A percentile compares a stretch with the other conserved stretches of the same genome.
phyloP scores from a whole-genome alignment of 2,329 filamentous ascomycete genomes.

The Pseudopyricularia cyperi region DNA sequence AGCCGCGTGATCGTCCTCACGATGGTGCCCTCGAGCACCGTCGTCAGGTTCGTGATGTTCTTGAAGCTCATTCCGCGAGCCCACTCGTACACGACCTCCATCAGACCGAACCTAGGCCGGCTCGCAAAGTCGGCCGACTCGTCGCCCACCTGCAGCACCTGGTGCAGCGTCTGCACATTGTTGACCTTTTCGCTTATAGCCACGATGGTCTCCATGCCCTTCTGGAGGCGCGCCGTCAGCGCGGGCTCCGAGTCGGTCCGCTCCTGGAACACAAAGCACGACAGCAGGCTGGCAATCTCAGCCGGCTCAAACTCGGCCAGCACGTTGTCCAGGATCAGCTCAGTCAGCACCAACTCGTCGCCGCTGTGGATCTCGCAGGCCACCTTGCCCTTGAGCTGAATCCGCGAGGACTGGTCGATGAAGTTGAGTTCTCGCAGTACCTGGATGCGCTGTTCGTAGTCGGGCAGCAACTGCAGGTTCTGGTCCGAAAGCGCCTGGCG shows the following conservation, averaged over 20 bases:
- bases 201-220: slow-evolving; percentile 74
- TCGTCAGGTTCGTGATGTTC: slow-evolving; percentile 89
- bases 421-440: slow-evolving; percentile 88
- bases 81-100: slow-evolving; percentile 99
- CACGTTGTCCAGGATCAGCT: slow-evolving; percentile 92
- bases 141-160: slow-evolving; percentile 82
- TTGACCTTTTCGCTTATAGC: slow-evolving; percentile 89
- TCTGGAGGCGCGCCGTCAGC: slow-evolving; percentile 69
- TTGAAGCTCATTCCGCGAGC: slow-evolving; percentile 96
- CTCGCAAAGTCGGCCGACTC: slow-evolving; percentile 88
- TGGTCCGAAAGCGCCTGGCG: slow-evolving; percentile 89
- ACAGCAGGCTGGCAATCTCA: slow-evolving; percentile 89
- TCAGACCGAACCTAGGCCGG: slow-evolving; percentile 77
- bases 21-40: slow-evolving; percentile 94
- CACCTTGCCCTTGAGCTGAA: slow-evolving; percentile 95
- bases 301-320: slow-evolving; percentile 90
- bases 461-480: slow-evolving; percentile 86
- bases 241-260: slow-evolving; percentile 76
- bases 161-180: slow-evolving; percentile 73
- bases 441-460: slow-evolving; percentile 89
- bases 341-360: slow-evolving; percentile 89
- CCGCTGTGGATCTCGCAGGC: slow-evolving; percentile 97
- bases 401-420: slow-evolving; percentile 73
- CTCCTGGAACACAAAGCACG: slow-evolving; percentile 94
- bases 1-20: slow-evolving; percentile 86